phyloP scores from a whole-genome alignment of 1,284 basidiomycete genomes.

The Tylopilus sp. region DNA sequence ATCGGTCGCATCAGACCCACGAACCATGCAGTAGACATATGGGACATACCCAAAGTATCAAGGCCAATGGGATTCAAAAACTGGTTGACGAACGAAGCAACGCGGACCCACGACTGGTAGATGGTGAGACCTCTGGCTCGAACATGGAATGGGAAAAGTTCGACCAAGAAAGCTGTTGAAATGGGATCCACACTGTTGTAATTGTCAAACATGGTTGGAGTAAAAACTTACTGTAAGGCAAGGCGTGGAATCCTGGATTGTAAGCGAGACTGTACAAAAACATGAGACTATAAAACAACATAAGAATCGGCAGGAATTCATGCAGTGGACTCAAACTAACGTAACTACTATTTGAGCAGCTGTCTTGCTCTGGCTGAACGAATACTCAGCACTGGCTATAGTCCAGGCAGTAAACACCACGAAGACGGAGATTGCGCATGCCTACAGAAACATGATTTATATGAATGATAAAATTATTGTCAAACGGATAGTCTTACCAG shows the following conservation, averaged over 20 bases:
- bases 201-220: not conserved
- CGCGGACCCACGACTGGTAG: conserved; percentile 24
- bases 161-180: conserved; percentile 32
- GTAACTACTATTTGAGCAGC: conserved; percentile 16
- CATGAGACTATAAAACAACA: not conserved
- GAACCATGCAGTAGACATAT: too few species aligned
- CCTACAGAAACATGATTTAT: not conserved
- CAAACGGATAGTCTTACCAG: too few species aligned
- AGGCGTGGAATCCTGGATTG: conserved; percentile 11
- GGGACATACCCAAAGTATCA: conserved; percentile 15
- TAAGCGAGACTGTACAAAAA: conserved; percentile 19
- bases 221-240: conserved; percentile 18
- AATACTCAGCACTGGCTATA: conserved; percentile 17
- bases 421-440: conserved; percentile 13
- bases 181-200: not conserved
- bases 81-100: conserved; percentile 18
- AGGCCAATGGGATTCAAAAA: conserved; percentile 35
- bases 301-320: not conserved
- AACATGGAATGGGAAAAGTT: conserved; percentile 37
- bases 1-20: not conserved
- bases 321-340: conserved; percentile 4
- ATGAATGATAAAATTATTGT: not conserved
- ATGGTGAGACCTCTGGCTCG: conserved; percentile 29
- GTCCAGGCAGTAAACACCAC: conserved; percentile 22
- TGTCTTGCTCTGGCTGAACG: conserved; percentile 6